Base-by-base conservation (phyloP, 2,329 filamentous ascomycete genomes). In the Trichoderma polysporum region DNA sequence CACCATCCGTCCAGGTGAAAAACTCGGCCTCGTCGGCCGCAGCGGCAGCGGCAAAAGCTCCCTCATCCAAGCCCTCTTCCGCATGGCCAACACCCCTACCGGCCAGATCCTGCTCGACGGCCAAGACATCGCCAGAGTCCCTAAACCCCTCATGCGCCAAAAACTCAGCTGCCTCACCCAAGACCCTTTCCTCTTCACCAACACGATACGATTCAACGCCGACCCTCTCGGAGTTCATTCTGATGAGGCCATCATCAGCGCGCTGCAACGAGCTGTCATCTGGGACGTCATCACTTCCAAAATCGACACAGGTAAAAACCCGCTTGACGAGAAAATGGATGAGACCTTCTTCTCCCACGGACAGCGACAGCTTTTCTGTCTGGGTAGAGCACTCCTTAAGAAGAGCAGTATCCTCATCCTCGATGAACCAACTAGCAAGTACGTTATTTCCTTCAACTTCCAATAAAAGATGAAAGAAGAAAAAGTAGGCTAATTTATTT, bases 161-260 rank as follows among this genome's bases (percentile, higher is more conserved):
- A 71, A 70, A 4, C 73, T 86, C 10, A 81, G 81, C 47, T 80
- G 79, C 8, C 73, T 86, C 7, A 82, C 85, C 0, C 85, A 87
- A 74, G 85, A 87, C 37, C 79, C 83, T 0, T 80, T 86, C 63
- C 78, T 85, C 19, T 78, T 87, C 27, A 78, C 79, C 1, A 83
- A 83, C 17, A 83, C 76, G 0, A 75, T 88, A 0, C 79, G 83
- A 0, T 75, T 77, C n/a, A 88, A 87, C 54, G 75, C 83, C 0
- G 84, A 86, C 67, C 84, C 85, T 0, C 71, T 75, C 1, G 70
- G 70, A 0, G 71, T 71, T 6, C 74, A 75, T 50, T 75, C 77
- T 1, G 80, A 86, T 57, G 76, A 78, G 2, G 74, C 74, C 0
- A 81, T 86, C 59, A 76, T 79, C 45, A 69, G 73, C 2, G 83